Evolutionary conservation across 2,329 filamentous ascomycete species (phyloP), one percentile per base, ranked within the genome.

Genomic region (Fusarium pseudoanthophilum): DNA sequence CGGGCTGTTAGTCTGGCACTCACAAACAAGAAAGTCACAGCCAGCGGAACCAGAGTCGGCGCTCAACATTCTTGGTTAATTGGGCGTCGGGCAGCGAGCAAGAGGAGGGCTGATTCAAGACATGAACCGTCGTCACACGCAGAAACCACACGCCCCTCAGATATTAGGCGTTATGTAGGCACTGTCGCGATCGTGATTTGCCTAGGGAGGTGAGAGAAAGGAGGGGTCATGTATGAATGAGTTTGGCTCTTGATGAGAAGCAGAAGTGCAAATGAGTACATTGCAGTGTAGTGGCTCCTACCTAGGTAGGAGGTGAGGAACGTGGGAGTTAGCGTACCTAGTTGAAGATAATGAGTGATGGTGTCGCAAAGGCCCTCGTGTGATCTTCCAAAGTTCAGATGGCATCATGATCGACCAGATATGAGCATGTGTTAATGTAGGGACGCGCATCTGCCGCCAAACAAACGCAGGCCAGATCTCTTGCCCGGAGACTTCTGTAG

Each of bases 401-500:
- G 70, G 71, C 66, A 73, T 67, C 67, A 64, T 67, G 71, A 74
- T 73, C 71, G 61, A 21, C 66, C 42, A 30, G 60, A 49, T 48
- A 70, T 64, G 65, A 60, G 53, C 69, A 73, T 63, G 58, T 60
- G 64, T 71, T 52, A 52, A 73, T 61, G 63, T 71, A 73, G 59
- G 61, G 60, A 77, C 74, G 75, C 75, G 71, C 75, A 77, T 77
- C 75, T 77, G 71, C 71, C 75, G 75, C 73, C 64, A 53, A 66
- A 69, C 60, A 64, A 69, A 69, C 57, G 46, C 69, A 71, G 64
- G 46, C 56, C 64, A 73, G 71, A 73, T 73, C 70, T 73, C 66
- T 39, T 63, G 66, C 34, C 55, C 53, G 55, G 52, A 65, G 67
- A 40, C 71, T 73, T 71, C 71, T 74, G 71, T 73, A 73, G 71